A percentile compares a stretch with the other conserved stretches of the same genome.
phyloP scores from a whole-genome alignment of 768 basidiomycete genomes.

The Baorangia bicolor region DNA sequence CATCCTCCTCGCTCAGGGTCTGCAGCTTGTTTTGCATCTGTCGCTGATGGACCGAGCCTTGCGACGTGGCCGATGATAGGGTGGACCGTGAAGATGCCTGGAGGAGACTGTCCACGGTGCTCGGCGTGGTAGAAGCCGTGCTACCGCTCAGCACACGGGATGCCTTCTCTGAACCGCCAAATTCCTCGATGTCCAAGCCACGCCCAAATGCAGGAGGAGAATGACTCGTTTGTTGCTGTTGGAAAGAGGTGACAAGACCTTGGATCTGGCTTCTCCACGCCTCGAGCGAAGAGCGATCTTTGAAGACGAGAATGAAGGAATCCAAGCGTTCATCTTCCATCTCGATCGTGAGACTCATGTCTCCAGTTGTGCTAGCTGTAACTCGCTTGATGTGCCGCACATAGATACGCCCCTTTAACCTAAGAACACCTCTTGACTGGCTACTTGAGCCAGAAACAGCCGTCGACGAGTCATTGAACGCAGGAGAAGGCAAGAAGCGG shows the following conservation, averaged over 20 bases:
- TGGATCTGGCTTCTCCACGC: constrained; percentile 87
- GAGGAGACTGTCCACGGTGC: constrained; percentile 62
- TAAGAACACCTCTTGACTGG: constrained; percentile 64
- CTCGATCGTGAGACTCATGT: constrained; percentile 92
- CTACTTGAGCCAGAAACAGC: constrained; percentile 33
- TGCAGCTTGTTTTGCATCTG: constrained; percentile 48
- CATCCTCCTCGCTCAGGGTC: constrained; percentile 72
- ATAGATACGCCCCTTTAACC: constrained; percentile 94
- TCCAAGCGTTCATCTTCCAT: constrained; percentile 96
- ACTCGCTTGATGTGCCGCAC: constrained; percentile 92
- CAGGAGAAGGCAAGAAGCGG: constrained; percentile 67
- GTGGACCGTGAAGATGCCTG: constrained; percentile 67
- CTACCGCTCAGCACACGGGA: constrained; percentile 80
- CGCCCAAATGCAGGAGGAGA: constrained; percentile 34
- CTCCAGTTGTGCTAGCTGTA: constrained; percentile 74
- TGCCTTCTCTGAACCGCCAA: constrained; percentile 73
- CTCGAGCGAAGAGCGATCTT: constrained; percentile 84
- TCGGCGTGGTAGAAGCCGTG: constrained; percentile 57
- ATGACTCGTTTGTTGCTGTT: constrained; percentile 48
- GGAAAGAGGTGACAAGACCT: constrained; percentile 69
- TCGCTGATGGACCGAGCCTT: constrained; percentile 49
- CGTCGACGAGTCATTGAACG: constrained; percentile 51
- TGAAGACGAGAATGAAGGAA: constrained; percentile 95
- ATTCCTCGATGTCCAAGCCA: constrained; percentile 65
- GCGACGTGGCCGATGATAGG: constrained; percentile 71